Evolutionary conservation across 2,329 filamentous ascomycete genomes (phyloP).

Genomic region (Aureobasidium zeae): DNA sequence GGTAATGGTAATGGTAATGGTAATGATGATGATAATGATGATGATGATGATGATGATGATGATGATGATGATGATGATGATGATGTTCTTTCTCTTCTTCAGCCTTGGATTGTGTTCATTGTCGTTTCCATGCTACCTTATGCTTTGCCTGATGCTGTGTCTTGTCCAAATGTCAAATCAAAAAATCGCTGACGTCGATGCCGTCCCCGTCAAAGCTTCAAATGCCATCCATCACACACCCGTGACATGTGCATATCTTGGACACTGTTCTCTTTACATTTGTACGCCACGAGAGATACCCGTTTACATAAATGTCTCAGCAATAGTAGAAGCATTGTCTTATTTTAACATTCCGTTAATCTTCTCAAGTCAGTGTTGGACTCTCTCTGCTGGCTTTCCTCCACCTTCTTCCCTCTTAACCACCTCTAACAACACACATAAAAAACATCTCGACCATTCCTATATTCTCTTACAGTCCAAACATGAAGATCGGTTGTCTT

Average conservation of each 20-base stretch:
- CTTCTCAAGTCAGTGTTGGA: background rate
- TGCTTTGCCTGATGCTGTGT: background rate
- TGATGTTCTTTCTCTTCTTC: too few species aligned
- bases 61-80: too few species aligned
- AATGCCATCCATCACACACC: too few species aligned
- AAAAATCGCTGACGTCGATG: constrained; percentile 10
- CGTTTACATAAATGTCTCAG: too few species aligned
- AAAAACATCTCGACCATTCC: background rate
- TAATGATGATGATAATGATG: too few species aligned
- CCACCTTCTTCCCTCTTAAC: background rate
- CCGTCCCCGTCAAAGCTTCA: constrained; percentile 11
- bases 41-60: too few species aligned
- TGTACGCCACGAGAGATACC: too few species aligned
- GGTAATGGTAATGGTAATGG: too few species aligned
- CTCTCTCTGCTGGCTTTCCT: background rate
- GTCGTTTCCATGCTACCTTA: background rate
- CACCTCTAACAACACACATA: background rate
- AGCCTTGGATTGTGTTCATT: background rate
- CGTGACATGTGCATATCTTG: too few species aligned
- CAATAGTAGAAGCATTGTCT: too few species aligned
- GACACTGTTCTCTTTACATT: too few species aligned
- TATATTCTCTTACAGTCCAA: background rate
- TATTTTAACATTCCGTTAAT: background rate
- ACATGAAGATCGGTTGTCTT: constrained; percentile 58
- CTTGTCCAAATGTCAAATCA: background rate